Conservation (phyloP, 768 basidiomycete genomes). For the Tephrocybe sp. region DNA sequence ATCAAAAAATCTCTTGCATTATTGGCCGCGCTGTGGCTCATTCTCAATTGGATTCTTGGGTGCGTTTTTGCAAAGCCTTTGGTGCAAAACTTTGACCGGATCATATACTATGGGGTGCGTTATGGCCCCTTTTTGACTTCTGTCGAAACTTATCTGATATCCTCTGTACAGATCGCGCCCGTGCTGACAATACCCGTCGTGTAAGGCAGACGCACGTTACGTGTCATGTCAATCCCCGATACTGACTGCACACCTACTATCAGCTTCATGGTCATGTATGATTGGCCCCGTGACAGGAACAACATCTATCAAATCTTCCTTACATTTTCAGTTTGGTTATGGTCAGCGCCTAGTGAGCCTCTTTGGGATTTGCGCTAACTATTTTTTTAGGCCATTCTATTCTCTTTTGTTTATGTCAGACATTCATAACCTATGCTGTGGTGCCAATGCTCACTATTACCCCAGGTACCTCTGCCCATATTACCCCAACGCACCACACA, state of each 20-base stretch:
- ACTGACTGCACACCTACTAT: too few relatives aligned
- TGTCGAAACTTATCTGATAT: not conserved
- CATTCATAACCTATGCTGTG: slow-evolving; percentile 6
- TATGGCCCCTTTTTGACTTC: slow-evolving; percentile 4
- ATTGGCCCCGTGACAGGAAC: slow-evolving; percentile 65
- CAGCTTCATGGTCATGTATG: slow-evolving; percentile 61
- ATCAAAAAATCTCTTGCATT: slow-evolving; percentile 62
- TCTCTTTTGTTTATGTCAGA: slow-evolving; percentile 53
- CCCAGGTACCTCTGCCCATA: slow-evolving; percentile 40
- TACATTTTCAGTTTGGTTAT: slow-evolving; percentile 58
- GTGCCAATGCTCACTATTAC: slow-evolving; percentile 2
- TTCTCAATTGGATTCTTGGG: slow-evolving; percentile 68
- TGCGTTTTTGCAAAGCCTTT: slow-evolving; percentile 45
- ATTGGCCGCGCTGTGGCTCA: slow-evolving; percentile 62
- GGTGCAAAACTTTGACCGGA: slow-evolving; percentile 47
- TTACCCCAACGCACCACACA: slow-evolving; percentile 25
- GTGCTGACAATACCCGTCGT: slow-evolving; percentile 59
- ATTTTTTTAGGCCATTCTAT: slow-evolving; percentile 49
- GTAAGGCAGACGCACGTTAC: too few relatives aligned
- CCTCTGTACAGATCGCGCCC: slow-evolving; percentile 45
- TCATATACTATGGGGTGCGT: slow-evolving; percentile 57
- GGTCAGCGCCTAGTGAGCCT: slow-evolving; percentile 37
- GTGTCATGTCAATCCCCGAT: too few relatives aligned
- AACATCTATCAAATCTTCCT: slow-evolving; percentile 62
- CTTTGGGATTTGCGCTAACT: slow-evolving; percentile 12